These are phyloP conservation scores for Chloropicon primus DNA, from an alignment of 139 green algal genomes.

Conservation along the genomic window DNA sequence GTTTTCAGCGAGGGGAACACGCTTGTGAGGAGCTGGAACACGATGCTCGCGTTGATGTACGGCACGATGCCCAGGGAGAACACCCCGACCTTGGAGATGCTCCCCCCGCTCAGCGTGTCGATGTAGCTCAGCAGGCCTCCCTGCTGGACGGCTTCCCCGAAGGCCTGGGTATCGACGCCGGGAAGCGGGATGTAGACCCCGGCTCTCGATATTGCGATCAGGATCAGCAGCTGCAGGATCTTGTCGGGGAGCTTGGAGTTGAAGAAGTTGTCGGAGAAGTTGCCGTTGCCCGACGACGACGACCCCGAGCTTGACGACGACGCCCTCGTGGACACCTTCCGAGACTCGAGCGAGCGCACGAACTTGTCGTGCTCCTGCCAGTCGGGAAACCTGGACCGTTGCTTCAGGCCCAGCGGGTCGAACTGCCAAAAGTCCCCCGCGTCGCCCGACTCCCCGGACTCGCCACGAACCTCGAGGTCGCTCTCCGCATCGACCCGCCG, in stretches of 20 bases:
- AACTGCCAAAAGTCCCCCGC: neutral
- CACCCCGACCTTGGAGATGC: constrained; percentile 59
- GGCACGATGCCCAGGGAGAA: constrained; percentile 98
- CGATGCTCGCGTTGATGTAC: constrained; percentile 98
- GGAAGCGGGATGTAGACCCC: constrained; percentile 89
- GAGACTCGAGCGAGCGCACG: neutral
- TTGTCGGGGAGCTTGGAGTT: constrained; percentile 26
- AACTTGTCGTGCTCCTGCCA: neutral
- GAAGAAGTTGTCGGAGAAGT: constrained; percentile 8
- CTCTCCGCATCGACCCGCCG: too few species aligned
- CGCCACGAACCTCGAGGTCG: too few species aligned
- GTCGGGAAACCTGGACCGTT: neutral
- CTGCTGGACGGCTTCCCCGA: constrained; percentile 33
- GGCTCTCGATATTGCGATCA: constrained; percentile 73
- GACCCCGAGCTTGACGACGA: neutral
- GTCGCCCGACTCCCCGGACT: too few species aligned
- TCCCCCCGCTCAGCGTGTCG: constrained; percentile 73
- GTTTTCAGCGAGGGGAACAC: constrained; percentile 83
- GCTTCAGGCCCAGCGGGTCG: neutral
- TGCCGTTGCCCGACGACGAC: neutral
- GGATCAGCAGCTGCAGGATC: constrained; percentile 22
- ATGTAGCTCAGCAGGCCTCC: constrained; percentile 82
- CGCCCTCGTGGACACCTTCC: neutral
- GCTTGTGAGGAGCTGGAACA: constrained; percentile 67
- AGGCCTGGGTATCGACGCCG: constrained; percentile 75